Evolutionary conservation across 192 early-diverging fungal genomes (phyloP).

Genomic region (Chytriomyces confervae): DNA sequence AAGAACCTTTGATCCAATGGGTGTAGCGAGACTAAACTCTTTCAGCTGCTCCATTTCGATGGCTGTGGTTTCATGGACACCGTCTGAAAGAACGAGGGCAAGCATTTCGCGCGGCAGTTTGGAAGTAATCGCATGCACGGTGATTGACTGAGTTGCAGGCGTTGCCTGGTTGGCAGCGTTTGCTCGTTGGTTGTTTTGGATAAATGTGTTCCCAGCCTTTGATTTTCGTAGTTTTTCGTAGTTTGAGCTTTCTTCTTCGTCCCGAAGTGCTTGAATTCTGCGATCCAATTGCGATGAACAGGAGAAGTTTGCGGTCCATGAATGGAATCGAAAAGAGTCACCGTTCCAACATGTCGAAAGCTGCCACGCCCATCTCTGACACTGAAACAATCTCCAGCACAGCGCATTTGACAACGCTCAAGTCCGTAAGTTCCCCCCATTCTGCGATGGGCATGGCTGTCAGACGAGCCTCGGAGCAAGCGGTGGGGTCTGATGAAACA

Average conservation of each 20-base stretch:
- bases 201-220: not conserved
- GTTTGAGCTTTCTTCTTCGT: conserved; percentile 4
- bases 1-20: conserved; percentile 19
- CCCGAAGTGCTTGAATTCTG: conserved; percentile 13
- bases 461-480: too few relatives aligned
- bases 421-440: too few relatives aligned
- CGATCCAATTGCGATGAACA: not conserved
- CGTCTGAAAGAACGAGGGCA: conserved; percentile 3
- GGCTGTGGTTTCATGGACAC: conserved; percentile 13
- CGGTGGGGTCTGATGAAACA: too few relatives aligned
- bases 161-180: not conserved
- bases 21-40: not conserved
- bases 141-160: not conserved
- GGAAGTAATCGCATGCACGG: not conserved
- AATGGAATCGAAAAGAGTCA: not conserved
- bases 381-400: conserved; percentile 1
- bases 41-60: conserved; percentile 20
- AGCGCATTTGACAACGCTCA: too few relatives aligned
- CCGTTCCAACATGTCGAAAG: conserved; percentile 32
- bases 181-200: not conserved
- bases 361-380: not conserved
- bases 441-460: too few relatives aligned
- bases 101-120: conserved; percentile 30
- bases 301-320: not conserved
- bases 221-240: conserved; percentile 29